Evolutionary conservation across 73 alveolate species (phyloP).

Genomic region (Durusdinium trenchii): DNA sequence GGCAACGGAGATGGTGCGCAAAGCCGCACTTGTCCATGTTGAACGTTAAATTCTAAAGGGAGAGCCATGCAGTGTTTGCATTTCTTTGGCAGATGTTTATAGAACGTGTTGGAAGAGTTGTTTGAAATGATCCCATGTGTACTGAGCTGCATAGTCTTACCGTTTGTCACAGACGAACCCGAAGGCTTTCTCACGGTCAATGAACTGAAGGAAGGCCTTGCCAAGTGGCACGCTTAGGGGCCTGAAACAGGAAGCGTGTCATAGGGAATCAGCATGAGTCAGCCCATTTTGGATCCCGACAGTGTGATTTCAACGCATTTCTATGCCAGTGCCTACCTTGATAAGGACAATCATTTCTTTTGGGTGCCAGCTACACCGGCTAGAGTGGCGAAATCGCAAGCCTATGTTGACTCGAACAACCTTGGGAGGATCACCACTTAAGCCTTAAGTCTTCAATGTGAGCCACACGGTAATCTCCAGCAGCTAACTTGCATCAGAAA

Average conservation of each 20-base stretch:
- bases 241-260: neutral
- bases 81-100: neutral
- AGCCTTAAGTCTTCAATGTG: too few relatives aligned
- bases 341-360: too few relatives aligned
- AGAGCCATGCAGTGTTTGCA: neutral
- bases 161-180: neutral
- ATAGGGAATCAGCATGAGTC: too few relatives aligned
- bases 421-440: too few relatives aligned
- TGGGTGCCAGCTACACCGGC: too few relatives aligned
- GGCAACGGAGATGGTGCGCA: conserved; percentile 75
- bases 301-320: neutral
- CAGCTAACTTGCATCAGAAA: too few relatives aligned
- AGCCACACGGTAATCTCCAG: too few relatives aligned
- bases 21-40: neutral
- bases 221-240: conserved; percentile 14
- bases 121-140: neutral
- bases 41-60: neutral
- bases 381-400: too few relatives aligned
- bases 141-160: too few relatives aligned
- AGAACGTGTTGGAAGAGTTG: neutral
- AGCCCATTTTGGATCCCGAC: too few relatives aligned
- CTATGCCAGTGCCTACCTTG: too few relatives aligned
- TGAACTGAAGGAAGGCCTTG: conserved; percentile 86
- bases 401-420: too few relatives aligned
- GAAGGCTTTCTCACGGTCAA: conserved; percentile 81